Evolutionary conservation across 768 basidiomycete species (phyloP).

Genomic region (Candolleomyces efflorescens): DNA sequence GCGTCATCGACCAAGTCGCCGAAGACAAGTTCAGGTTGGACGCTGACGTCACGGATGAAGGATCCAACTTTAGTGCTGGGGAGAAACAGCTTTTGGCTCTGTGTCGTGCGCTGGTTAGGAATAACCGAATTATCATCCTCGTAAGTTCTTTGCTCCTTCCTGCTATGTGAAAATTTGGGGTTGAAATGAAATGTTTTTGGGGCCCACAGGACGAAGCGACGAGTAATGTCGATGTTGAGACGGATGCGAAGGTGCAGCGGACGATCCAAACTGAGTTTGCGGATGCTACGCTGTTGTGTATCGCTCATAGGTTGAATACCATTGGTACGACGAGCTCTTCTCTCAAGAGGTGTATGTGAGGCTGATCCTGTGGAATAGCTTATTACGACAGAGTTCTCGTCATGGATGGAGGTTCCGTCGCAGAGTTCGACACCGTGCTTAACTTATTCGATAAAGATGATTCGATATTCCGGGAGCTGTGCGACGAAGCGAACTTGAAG

Average conservation of each 20-base stretch:
- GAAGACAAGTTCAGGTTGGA: slow-evolving; percentile 67
- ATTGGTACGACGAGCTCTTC: slow-evolving; percentile 30
- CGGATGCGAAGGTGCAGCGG: slow-evolving; percentile 55
- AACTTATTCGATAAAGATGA: slow-evolving; percentile 53
- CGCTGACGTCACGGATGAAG: slow-evolving; percentile 58
- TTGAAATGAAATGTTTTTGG: not conserved
- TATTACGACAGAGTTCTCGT: slow-evolving; percentile 71
- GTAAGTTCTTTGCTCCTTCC: slow-evolving; percentile 28
- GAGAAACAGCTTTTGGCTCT: slow-evolving; percentile 64
- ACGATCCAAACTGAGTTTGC: slow-evolving; percentile 63
- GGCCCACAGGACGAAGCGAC: slow-evolving; percentile 55
- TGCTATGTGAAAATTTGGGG: not conserved
- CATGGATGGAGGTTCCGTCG: slow-evolving; percentile 63
- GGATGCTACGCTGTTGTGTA: slow-evolving; percentile 48
- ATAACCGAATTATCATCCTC: slow-evolving; percentile 53
- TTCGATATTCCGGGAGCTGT: slow-evolving; percentile 69
- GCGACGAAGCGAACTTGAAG: slow-evolving; percentile 58
- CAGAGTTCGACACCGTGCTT: slow-evolving; percentile 71
- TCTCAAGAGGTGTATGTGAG: not conserved
- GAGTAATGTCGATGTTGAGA: slow-evolving; percentile 58
- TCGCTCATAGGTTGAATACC: slow-evolving; percentile 56
- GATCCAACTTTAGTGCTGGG: slow-evolving; percentile 60
- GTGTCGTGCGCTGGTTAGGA: slow-evolving; percentile 57
- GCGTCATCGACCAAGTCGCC: slow-evolving; percentile 34
- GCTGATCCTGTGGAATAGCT: slow-evolving; percentile 21